Conservation (phyloP, 2,329 filamentous ascomycete genomes). For the Microdochium bolleyi region DNA sequence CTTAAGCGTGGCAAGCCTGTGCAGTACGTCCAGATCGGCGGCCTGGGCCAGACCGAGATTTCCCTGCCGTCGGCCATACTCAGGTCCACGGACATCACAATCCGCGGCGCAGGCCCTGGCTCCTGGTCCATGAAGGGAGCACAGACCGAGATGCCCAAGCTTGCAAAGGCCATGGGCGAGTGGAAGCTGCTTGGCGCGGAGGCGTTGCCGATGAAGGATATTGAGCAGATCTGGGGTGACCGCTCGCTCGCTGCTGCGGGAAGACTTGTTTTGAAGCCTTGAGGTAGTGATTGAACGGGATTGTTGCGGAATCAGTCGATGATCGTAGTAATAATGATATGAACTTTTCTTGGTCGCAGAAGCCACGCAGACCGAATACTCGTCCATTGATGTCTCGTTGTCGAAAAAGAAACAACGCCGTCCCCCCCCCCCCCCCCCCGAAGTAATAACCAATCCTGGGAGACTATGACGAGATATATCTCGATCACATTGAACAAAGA, state of each 20-base stretch:
- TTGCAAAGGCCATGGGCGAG: conserved; percentile 20
- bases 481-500: no score
- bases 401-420: no score
- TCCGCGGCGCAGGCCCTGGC: conserved; percentile 37
- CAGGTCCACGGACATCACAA: conserved; percentile 37
- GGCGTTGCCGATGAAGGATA: conserved; percentile 18
- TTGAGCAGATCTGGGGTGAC: conserved; percentile 22
- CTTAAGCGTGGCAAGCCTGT: conserved; percentile 31
- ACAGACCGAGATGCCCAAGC: conserved; percentile 14
- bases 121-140: conserved; percentile 27
- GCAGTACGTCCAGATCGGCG: conserved; percentile 46
- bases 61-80: conserved; percentile 32
- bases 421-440: no score
- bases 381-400: no score
- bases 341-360: no score
- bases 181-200: conserved; percentile 16
- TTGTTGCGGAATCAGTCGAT: no score
- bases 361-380: no score
- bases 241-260: conserved; percentile 11
- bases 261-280: conserved; percentile 17
- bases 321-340: no score
- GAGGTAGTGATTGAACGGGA: background rate
- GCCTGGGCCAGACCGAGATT: conserved; percentile 27
- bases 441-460: no score
- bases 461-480: no score